Evolutionary conservation across 345 rosid genomes (phyloP), one percentile per base, ranked within the genome.

Genomic region (Balakata baccata): DNA sequence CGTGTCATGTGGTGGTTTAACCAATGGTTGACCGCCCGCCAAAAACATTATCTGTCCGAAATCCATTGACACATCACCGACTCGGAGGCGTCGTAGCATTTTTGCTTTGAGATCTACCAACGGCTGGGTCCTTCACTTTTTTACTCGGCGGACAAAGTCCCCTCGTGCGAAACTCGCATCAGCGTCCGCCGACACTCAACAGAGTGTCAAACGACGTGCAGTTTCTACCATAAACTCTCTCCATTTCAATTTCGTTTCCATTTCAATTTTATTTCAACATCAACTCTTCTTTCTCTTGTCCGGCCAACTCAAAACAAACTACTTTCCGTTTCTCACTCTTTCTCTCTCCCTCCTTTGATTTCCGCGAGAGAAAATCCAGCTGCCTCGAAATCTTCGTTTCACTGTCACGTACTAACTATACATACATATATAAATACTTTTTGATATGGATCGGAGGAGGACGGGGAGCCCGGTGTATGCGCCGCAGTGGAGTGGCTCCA

Each of bases 401-500:
- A 13, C 64, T 9, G 53, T 62, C 16, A 75, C 10, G 3, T 58
- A 41, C 56, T 14, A n/a, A 54, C 43, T 37, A 39, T 68, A 41
- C 29, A 66, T 34, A 17, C 22, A 51, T 45, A 51, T 57, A 51
- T 69, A 72, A 29, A 54, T 69, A 56, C 16, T 9, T 5, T 37
- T 38, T 29, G 25, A 46, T 69, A 90, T 90, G 90, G 96, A 92
- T 79, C 92, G 87, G 71, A 77, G 92, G 85, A 85, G 92, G 82
- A 70, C 92, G 1, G 96, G 45, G 5, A 96, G 98, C 69, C 91
- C 92, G 47, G 91, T 83, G 53, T 78, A 82, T 67, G 63, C 85
- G 3, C 87, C 98, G 72, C 97, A 96, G 87, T 90, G 97, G 97
- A 96, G 95, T 75, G 93, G 82, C 62, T 87, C 97, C 11, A 89